Base-by-base conservation (phyloP, 257 asterid genomes). In the Scutellaria galericulata region DNA sequence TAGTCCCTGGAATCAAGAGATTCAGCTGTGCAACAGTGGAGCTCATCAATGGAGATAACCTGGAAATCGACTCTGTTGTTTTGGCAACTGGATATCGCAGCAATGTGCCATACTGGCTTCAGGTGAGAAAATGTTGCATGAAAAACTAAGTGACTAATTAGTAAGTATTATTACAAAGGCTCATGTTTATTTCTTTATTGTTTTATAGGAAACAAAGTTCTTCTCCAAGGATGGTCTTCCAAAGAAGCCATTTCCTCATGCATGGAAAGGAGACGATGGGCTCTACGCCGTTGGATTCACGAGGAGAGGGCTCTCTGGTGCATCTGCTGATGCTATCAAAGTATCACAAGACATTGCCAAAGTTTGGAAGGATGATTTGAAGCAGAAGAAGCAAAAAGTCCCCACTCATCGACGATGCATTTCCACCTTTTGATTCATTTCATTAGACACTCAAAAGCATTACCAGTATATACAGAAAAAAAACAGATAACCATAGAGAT, bases 51-150 rank as follows among this genome's bases (percentile, higher is more conserved):
- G 96, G 95, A 0, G 75, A 86, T 54, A 78, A 42, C 1, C 76
- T 85, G 14, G 86, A 80, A 47, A 39, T 84, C 10, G 88, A 90
- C 40, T 64, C 95, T 0, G 89, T 87, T 1, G 79, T 89, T 39
- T 54, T 89, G 46, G 94, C 96, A 0, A 89, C 96, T 1, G 96
- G 96, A 0, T 89, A 89, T 35, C 35, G 82, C 9, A 89, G 96
- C 86, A 87, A 89, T 46, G 90, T 86, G 9, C 96, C 92, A 9
- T 84, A 31, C 15, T 87, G 96, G 96, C 83, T 73, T 6, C 78
- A 88, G 82, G 94, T 31, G 37, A 2, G 37, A 31, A 31, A 31
- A 2, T 31, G 37, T 31, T 31, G 37, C 37, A 31, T 31, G 5
- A 31, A 31, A 31, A 24, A 24, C 27, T 24, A 2, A 24, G 27